Conservation (phyloP, 2,329 filamentous ascomycete species). For the Cercospora berteroae region DNA sequence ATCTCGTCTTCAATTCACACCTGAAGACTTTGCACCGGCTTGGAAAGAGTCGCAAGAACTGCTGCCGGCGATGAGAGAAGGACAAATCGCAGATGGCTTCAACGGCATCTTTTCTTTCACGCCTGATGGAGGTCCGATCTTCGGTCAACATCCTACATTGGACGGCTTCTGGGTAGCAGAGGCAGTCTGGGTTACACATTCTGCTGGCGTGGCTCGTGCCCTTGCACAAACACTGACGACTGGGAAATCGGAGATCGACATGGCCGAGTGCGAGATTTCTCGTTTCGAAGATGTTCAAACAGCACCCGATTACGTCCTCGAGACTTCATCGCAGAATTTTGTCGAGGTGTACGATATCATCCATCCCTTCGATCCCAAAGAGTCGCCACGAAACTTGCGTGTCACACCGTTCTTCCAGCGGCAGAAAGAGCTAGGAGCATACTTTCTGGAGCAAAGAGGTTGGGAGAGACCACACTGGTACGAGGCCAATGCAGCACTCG, state of each 20-base stretch:
- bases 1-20: conserved; percentile 60
- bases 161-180: conserved; percentile 65
- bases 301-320: conserved; percentile 54
- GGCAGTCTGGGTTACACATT: conserved; percentile 66
- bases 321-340: conserved; percentile 62
- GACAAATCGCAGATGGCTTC: conserved; percentile 59
- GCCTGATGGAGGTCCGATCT: conserved; percentile 60
- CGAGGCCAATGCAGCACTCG: conserved; percentile 54
- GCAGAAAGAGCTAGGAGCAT: conserved; percentile 56
- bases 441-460: conserved; percentile 58
- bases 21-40: conserved; percentile 59
- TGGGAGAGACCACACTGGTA: conserved; percentile 67
- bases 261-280: conserved; percentile 59
- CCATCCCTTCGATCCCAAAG: conserved; percentile 58
- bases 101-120: conserved; percentile 68
- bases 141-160: conserved; percentile 58
- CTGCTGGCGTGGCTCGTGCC: conserved; percentile 61
- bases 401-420: conserved; percentile 58
- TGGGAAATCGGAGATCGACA: conserved; percentile 56
- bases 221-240: conserved; percentile 59
- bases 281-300: conserved; percentile 63
- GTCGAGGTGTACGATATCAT: conserved; percentile 65
- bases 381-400: conserved; percentile 58
- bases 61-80: conserved; percentile 53
- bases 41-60: conserved; percentile 58